Conservation (phyloP, 1,284 basidiomycete species). For the Apiotrichum domesticum region DNA sequence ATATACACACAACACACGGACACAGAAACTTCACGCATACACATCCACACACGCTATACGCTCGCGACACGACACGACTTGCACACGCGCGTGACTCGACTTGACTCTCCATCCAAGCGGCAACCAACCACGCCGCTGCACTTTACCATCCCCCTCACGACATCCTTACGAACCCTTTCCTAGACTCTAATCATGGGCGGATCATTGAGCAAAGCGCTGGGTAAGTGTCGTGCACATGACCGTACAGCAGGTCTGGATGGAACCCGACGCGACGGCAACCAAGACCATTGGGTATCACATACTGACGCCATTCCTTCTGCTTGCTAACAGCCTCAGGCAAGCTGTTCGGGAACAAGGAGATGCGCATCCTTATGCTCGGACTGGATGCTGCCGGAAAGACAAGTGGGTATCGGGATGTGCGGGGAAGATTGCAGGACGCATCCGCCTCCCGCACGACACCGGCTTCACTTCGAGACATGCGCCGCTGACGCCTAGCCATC, state of each 20-base stretch:
- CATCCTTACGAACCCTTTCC: neutral
- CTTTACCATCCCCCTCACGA: neutral
- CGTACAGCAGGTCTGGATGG: too few species aligned
- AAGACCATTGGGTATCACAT: neutral
- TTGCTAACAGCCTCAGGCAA: constrained; percentile 37
- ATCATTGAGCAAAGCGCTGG: constrained; percentile 47
- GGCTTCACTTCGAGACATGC: neutral
- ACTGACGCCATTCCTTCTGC: neutral
- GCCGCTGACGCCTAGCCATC: constrained; percentile 56
- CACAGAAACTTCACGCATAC: too few species aligned
- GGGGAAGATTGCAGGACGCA: too few species aligned
- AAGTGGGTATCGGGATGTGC: constrained; percentile 50
- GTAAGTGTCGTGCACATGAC: constrained; percentile 22
- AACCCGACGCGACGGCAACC: neutral
- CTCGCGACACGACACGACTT: too few species aligned
- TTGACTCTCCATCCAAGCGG: too few species aligned
- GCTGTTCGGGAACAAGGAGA: constrained; percentile 61
- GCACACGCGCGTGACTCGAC: too few species aligned
- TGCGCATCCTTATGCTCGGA: constrained; percentile 68
- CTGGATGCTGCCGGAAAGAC: constrained; percentile 96
- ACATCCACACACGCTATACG: too few species aligned
- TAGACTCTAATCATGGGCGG: constrained; percentile 47
- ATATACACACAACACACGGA: neutral
- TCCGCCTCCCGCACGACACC: too few species aligned
- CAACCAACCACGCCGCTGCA: too few species aligned